Base-by-base conservation (phyloP, 805 yeast species). In the Millerozyma miso region DNA sequence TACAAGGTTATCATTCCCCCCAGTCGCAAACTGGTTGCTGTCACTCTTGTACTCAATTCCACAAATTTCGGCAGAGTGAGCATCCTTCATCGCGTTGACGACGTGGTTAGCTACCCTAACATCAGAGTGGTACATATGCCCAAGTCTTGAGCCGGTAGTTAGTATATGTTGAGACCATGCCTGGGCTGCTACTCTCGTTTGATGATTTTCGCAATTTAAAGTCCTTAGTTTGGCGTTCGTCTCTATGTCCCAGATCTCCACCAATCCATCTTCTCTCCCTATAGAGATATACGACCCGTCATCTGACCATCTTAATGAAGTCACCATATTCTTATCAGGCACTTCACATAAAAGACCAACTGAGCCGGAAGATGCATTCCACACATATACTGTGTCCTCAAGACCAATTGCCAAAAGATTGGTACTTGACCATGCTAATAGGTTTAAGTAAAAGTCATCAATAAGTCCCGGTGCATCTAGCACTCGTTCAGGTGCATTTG, bases 191-290 rank as follows among this genome's bases (percentile, higher is more conserved):
- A 91, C 80, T 42, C 98, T 75, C 3, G 90, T 80, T 20, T 54
- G 59, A 41, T 69, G 71, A 35, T 82, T 79, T 39, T 81, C 78
- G 16, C 86, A 82, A 43, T 76, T 70, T 83, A 93, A 81, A 1
- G 95, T 81, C 54, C 99, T 77, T 38, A 88, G 69, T 50, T 80
- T 80, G n/a, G 83, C 62, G 51, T 74, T 76, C 4, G 85, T 77
- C 52, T 85, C 96, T 19, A 86, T 82, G 63, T 93, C 98, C 97
- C 97, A 93, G 44, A 93, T 84, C 64, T 91, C 97, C 16, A 89
- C 72, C 12, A 79, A 69, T 1, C 99, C 98, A 53, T 87, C 86
- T 38, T 81, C 84, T 50, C 79, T 76, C 6, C 97, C 97, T 14
- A 93, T 78, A 0, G 95, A 82, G 15, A 93, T 69, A 56, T 88